Base-by-base conservation (phyloP, 2,329 filamentous ascomycete genomes). In the Cladophialophora psammophila region DNA sequence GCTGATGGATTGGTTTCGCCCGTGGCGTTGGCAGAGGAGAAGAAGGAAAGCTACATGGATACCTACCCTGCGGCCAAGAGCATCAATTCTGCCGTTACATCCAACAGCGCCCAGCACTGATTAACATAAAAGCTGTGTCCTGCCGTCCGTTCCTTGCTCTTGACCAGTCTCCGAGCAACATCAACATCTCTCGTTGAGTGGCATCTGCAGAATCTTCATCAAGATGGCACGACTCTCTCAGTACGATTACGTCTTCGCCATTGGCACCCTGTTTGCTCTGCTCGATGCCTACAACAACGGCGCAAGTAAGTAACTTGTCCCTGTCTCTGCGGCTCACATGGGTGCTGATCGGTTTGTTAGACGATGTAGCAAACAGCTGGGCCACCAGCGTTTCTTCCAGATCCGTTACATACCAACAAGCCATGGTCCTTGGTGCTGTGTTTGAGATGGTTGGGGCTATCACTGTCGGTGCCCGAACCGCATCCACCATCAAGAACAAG, bases 361-460 rank as follows among this genome's bases (percentile, higher is more conserved):
- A 93, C 79, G 91, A 94, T 90, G 91, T 94, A 65, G 91, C 91
- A 75, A 94, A 94, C 80, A 83, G 91, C 59, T 94, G 90, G 89
- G 91, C 91, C 7, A 94, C 91, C 73, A 90, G 87, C 74, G 91
- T 94, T 66, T 93, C 91, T 20, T 93, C 91, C n/a, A 82, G 91
- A 62, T 93, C 91, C 71, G 84, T 92, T 74, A 83, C 88, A 1
- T 91, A 92, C 80, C 79, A 86, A 72, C 87, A 90, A 79, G 90
- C 88, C 70, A 90, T 90, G 87, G 73, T 89, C 38, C 80, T 90
- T 56, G 86, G 88, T 56, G 85, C 86, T 55, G 78, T 91, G 69
- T 91, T 91, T 78, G 90, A 92, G 77, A 82, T 91, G 78, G 78
- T 87, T 55, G 90, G 89, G 55, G 89, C 89, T 70, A 82, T 91